These are phyloP conservation scores for Psilocybe cyanescens DNA, from an alignment of 768 basidiomycete genomes.

Conservation along the genomic window DNA sequence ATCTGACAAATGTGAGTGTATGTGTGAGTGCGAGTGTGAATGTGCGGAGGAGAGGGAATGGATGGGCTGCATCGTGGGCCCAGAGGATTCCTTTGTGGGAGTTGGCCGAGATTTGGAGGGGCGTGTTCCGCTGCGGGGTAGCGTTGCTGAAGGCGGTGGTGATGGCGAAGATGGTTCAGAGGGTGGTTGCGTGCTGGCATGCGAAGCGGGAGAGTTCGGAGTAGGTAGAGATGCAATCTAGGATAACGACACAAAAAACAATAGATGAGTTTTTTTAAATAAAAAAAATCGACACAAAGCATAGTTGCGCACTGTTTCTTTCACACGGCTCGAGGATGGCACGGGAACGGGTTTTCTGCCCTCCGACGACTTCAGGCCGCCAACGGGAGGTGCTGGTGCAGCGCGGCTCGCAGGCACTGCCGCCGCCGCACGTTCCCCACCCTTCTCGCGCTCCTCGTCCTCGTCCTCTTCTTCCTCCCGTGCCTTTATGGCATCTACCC, in stretches of 20 bases:
- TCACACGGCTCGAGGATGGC: conserved; percentile 20
- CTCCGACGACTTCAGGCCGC: conserved; percentile 24
- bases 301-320: conserved; percentile 34
- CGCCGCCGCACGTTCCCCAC: conserved; percentile 41
- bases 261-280: conserved; percentile 3
- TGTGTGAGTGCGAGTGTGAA: neutral
- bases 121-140: conserved; percentile 26
- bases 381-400: conserved; percentile 16
- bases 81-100: conserved; percentile 22
- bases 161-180: conserved; percentile 39
- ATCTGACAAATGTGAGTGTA: conserved; percentile 24
- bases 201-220: conserved; percentile 29
- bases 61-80: conserved; percentile 17
- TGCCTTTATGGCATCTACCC: conserved; percentile 74
- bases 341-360: conserved; percentile 20
- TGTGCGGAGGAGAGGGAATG: conserved; percentile 20
- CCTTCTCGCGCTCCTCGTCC: conserved; percentile 72
- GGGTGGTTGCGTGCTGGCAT: conserved; percentile 22
- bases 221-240: conserved; percentile 32
- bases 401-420: conserved; percentile 13
- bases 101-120: conserved; percentile 26
- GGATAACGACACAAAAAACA: conserved; percentile 17
- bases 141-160: conserved; percentile 30
- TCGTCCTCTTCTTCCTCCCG: conserved; percentile 85
- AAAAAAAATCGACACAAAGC: neutral